Base-by-base conservation (phyloP, 805 yeast species). In the Kuraishia cidri region DNA sequence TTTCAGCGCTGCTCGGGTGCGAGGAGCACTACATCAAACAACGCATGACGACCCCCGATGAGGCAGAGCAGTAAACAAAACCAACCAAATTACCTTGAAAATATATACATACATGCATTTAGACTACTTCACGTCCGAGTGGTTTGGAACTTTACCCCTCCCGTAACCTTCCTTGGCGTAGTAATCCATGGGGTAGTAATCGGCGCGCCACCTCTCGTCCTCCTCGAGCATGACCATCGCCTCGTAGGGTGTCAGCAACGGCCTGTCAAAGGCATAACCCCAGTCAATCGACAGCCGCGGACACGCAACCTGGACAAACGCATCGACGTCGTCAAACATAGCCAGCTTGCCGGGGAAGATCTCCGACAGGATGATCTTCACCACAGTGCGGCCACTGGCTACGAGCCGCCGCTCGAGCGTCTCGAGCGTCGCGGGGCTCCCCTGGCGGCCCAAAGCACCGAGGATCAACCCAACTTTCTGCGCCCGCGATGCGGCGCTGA, bases 221-320 rank as follows among this genome's bases (percentile, higher is more conserved):
- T 77, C 68, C 6, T 73, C 80, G 43, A 92, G 55, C 69, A 87
- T 70, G 4, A 88, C 95, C 85, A 84, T 86, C 0, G 96, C 86
- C 51, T 92, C 98, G 52, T 92, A 92, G 0, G 98, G 98, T 0
- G 98, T 90, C 37, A 92, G 58, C 27, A 92, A 60, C 0, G 98
- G 98, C 48, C 82, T 83, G 37, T 77, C 76, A 50, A 92, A 92
- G 0, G 98, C 98, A 54, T 92, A 92, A 0, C 98, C 98, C 98
- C 98, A 92, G 54, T 92, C 98, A 26, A 92, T 90, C 2, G 95
- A 85, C 29, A 92, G 61, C 47, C 98, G 66, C 0, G 98, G 98
- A 52, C 98, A 92, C 1, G 98, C 98, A 3, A 92, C 95, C 56
- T 92, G 98, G 10, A 92, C 83, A 66, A 92, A 92, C 2, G 88